Percentiles rank a stretch among this genome's conserved stretches.
These are phyloP conservation scores for Arthrobotrys entomopaga DNA, from an alignment of 2,329 filamentous ascomycete species.

Conservation along the genomic window DNA sequence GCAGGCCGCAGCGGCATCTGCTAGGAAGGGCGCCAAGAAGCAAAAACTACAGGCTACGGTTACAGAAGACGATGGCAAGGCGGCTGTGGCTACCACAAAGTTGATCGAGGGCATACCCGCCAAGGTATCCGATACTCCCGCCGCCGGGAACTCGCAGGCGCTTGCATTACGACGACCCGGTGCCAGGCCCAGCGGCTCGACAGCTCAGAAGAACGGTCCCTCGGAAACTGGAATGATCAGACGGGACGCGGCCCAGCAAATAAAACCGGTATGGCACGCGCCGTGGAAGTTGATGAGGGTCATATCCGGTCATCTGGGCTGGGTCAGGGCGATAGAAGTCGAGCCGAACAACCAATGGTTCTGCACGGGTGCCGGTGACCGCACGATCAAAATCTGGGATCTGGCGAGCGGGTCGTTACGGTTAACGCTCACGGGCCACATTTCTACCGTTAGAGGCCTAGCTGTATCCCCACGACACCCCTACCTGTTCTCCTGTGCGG, in stretches of 20 bases:
- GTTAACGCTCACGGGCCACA: conserved; percentile 90
- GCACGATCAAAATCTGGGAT: conserved; percentile 99
- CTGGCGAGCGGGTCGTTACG: conserved; percentile 84
- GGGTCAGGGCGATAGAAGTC: conserved; percentile 88
- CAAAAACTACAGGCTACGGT: conserved; percentile 61
- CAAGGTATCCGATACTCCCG: conserved; percentile 61
- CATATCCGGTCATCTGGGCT: conserved; percentile 94
- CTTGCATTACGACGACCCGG: conserved; percentile 67
- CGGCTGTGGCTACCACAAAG: conserved; percentile 70
- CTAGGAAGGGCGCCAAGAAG: conserved; percentile 62
- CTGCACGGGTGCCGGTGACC: conserved; percentile 90
- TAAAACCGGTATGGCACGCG: conserved; percentile 92
- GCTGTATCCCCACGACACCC: conserved; percentile 93
- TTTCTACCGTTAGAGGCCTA: conserved; percentile 89
- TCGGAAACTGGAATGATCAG: conserved; percentile 56
- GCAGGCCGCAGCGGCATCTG: conserved; percentile 71
- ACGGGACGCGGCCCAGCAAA: conserved; percentile 68
- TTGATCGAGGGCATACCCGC: conserved; percentile 74
- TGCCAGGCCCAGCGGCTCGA: conserved; percentile 56
- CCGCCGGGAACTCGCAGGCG: conserved; percentile 68
- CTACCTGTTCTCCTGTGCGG: conserved; percentile 95
- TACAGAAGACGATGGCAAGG: conserved; percentile 62
- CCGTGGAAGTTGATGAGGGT: conserved; percentile 99
- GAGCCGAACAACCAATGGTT: conserved; percentile 99
- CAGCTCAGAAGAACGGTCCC: conserved; percentile 56